Evolutionary conservation across 2,329 filamentous ascomycete genomes (phyloP).

Genomic region (Pestalotiopsis sp.): DNA sequence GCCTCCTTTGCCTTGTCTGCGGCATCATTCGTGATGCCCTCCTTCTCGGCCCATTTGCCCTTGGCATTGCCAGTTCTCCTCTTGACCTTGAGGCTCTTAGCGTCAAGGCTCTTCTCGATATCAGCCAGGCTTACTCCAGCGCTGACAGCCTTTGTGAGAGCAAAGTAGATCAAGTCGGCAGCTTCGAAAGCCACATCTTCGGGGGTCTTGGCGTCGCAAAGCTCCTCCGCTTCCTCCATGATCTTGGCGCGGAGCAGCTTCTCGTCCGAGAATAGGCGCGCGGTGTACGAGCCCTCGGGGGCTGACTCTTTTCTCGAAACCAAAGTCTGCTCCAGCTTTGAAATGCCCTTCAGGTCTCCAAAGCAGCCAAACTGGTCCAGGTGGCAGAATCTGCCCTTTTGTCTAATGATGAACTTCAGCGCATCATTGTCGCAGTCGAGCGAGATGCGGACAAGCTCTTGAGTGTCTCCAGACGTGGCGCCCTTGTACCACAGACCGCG

Average conservation of each 20-base stretch:
- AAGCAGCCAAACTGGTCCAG: conserved; percentile 92
- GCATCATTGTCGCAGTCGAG: conserved; percentile 95
- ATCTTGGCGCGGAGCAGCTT: conserved; percentile 93
- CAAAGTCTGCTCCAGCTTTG: conserved; percentile 85
- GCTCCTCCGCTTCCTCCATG: conserved; percentile 95
- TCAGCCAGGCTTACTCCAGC: conserved; percentile 85
- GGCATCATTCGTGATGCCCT: conserved; percentile 58
- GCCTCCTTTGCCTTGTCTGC: conserved; percentile 36
- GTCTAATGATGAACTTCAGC: conserved; percentile 84
- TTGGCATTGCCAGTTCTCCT: conserved; percentile 92
- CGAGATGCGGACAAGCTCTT: conserved; percentile 82
- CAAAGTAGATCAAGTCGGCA: conserved; percentile 95
- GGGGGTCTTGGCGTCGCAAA: conserved; percentile 82
- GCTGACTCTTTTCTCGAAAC: conserved; percentile 80
- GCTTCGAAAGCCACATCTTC: conserved; percentile 92
- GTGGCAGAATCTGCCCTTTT: conserved; percentile 94
- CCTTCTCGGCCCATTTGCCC: conserved; percentile 86
- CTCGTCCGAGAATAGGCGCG: conserved; percentile 86
- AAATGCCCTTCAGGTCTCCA: conserved; percentile 78
- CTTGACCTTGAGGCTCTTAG: conserved; percentile 95
- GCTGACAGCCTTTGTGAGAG: conserved; percentile 83
- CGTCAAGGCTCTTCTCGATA: conserved; percentile 88
- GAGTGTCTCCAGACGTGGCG: conserved; percentile 89
- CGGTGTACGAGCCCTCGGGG: conserved; percentile 90
- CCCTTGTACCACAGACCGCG: conserved; percentile 97